These are phyloP conservation scores for Triticum turgidum DNA, from an alignment of 176 grass and related monocot species.

Conservation along the genomic window DNA sequence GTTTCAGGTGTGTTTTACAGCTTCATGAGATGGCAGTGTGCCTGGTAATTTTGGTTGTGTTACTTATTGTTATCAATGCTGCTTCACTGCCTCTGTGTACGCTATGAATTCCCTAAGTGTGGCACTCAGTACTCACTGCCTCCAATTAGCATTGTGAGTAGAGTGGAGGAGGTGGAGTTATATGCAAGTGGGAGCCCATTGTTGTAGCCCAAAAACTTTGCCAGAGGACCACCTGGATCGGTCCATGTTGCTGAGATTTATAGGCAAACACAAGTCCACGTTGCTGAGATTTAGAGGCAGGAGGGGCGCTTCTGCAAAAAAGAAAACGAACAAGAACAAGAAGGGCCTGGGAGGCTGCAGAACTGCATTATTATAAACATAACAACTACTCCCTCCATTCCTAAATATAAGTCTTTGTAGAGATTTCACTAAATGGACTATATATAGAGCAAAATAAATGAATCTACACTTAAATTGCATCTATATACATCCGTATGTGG, in stretches of 20 bases:
- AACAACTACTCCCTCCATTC: no score
- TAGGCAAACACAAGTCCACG: neutral
- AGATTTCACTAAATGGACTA: no score
- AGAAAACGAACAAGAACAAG: no score
- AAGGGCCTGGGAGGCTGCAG: no score
- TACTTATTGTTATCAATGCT: neutral
- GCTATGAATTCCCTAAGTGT: neutral
- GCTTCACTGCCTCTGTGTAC: neutral
- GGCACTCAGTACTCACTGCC: neutral
- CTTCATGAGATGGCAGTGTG: neutral
- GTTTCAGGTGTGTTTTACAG: conserved; percentile 4
- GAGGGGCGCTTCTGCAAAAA: no score
- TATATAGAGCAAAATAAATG: no score
- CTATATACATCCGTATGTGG: no score
- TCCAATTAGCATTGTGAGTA: neutral
- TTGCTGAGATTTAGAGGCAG: no score
- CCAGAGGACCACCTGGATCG: neutral
- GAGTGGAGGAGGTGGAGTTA: neutral
- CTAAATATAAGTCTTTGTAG: no score
- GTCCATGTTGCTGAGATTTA: neutral
- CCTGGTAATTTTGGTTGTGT: neutral
- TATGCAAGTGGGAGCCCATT: neutral
- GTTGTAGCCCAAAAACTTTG: neutral
- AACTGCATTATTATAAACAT: no score
- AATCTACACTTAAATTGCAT: no score